Evolutionary conservation across 2,329 filamentous ascomycete genomes (phyloP).

Genomic region (Drechslera avenae): DNA sequence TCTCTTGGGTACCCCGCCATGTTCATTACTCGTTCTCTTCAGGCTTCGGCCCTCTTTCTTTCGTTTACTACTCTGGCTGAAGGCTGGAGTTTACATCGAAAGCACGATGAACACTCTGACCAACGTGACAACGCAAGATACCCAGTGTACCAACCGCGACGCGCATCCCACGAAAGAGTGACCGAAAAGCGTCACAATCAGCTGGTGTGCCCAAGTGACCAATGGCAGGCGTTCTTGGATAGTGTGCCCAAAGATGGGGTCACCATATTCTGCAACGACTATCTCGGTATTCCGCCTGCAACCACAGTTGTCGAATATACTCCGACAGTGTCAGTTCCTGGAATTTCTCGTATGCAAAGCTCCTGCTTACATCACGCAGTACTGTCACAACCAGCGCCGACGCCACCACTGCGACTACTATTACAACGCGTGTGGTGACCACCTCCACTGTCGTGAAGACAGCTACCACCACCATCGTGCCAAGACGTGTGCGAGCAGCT

Average conservation of each 20-base stretch:
- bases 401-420: constrained; percentile 23
- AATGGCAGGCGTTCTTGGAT: constrained; percentile 25
- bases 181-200: constrained; percentile 25
- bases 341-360: constrained; percentile 1
- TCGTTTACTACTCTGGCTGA: constrained; percentile 31
- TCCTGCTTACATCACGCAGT: constrained; percentile 9
- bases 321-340: constrained; percentile 25
- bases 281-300: constrained; percentile 33
- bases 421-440: constrained; percentile 22
- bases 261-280: constrained; percentile 36
- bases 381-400: constrained; percentile 26
- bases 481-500: constrained; percentile 21
- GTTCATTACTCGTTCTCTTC: constrained; percentile 39
- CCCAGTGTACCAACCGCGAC: neutral
- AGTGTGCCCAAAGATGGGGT: constrained; percentile 13
- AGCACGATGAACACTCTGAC: constrained; percentile 9
- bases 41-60: constrained; percentile 40
- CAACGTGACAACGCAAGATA: constrained; percentile 6
- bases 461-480: constrained; percentile 22
- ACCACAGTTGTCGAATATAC: constrained; percentile 29
- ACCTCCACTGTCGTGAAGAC: constrained; percentile 33
- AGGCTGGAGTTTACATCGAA: constrained; percentile 26
- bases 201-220: constrained; percentile 25
- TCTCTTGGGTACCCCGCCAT: constrained; percentile 45
- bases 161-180: constrained; percentile 4